Conservation (phyloP, 495 filamentous ascomycete species). For the Symbiotaphrina buchneri region DNA sequence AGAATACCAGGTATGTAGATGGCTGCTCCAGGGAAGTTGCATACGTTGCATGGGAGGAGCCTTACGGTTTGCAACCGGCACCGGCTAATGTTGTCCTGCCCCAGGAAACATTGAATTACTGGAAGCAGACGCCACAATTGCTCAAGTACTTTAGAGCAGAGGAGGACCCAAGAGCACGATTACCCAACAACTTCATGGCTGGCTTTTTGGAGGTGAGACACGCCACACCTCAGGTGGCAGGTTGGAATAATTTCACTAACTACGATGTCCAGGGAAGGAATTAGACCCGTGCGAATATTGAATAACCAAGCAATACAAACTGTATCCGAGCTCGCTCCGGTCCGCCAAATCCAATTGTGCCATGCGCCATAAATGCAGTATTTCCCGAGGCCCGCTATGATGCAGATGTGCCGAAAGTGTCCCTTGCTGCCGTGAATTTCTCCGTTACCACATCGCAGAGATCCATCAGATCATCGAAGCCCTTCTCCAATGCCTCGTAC, state of each 20-base stretch:
- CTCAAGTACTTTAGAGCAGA: slow-evolving; percentile 92
- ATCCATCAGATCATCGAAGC: slow-evolving; percentile 66
- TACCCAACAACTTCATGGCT: slow-evolving; percentile 73
- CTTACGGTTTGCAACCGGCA: no score
- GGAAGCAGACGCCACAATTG: slow-evolving; percentile 91
- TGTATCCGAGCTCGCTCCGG: no score
- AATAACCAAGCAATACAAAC: no score
- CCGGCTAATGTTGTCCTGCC: no score
- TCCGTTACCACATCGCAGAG: slow-evolving; percentile 80
- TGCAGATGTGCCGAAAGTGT: no score
- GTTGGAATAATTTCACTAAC: slow-evolving; percentile 7
- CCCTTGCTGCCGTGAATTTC: slow-evolving; percentile 47
- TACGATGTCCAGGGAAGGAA: slow-evolving; percentile 21
- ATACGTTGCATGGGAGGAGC: no score
- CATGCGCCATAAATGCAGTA: no score
- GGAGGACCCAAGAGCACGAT: slow-evolving; percentile 53
- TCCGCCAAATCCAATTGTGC: no score
- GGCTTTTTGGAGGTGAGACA: slow-evolving; percentile 66
- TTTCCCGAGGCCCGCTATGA: no score
- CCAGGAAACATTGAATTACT: slow-evolving; percentile 95
- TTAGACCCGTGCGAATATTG: slow-evolving; percentile 11
- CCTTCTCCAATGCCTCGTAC: slow-evolving; percentile 69
- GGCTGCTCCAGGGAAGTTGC: not conserved
- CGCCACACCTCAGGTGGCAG: not conserved
- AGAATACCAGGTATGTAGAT: slow-evolving; percentile 56